Evolutionary conservation across 805 yeast species (phyloP), one percentile per base, ranked within the genome.

Genomic region (Starmera amethionina): DNA sequence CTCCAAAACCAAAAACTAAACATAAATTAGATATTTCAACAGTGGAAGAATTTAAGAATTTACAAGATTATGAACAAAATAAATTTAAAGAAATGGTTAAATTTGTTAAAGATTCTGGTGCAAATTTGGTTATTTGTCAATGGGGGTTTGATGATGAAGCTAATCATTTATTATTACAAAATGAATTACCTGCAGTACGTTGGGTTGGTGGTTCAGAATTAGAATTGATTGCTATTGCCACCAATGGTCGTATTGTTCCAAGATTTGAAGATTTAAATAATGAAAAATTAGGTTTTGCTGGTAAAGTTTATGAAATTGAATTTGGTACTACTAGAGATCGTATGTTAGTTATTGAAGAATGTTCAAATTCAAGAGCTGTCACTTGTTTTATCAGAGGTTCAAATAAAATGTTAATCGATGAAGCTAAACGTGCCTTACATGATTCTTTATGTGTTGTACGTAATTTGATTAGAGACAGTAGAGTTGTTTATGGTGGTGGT

Each of bases 111-210:
- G 75, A 73, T 22, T 73, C 95, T 0, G 97, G 97, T 34, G 97
- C 98, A 27, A 90, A 89, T 61, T 76, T 90, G 41, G 98, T 90
- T 39, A 90, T 94, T 32, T 93, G 98, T 67, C 98, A 90, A 68
- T 90, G 98, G 98, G 98, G 98, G 14, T 93, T 90, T 55, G 98
- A 90, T 62, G 98, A 90, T 62, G 98, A 90, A 68, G 97, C 97
- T 34, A 90, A 90, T 65, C 96, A 93, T 63, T 66, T 93, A 58
- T 71, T 93, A 44, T 69, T 89, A 51, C 83, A 90, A 53, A 87
- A 90, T 63, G 75, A 85, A 34, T 73, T 93, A 47, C 95, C 96
- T 32, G 97, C 97, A 19, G 93, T 93, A 33, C 79, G 99, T 68
- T 93, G 99, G 99, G 95, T 93, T 39, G 98, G 97, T 45, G 98